Evolutionary conservation across 495 filamentous ascomycete genomes (phyloP), one percentile per base, ranked within the genome.

Genomic region (Cercophora newfieldiana): DNA sequence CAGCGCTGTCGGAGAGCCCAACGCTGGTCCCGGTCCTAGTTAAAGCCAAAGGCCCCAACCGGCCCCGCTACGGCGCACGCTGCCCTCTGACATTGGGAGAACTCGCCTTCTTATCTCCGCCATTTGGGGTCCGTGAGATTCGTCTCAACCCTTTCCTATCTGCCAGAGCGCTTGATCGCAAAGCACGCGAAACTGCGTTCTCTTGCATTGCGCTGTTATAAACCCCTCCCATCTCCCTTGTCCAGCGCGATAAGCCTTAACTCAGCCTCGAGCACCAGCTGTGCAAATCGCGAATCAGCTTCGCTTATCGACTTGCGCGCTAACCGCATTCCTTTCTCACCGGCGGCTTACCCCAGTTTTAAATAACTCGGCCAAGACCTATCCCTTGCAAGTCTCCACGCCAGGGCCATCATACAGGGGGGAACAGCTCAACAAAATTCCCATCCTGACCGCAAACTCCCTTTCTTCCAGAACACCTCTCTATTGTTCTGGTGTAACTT

Each of bases 1-100:
- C 31, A 25, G n/a, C 47, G 49, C 48, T 33, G 33, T 31, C 61
- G 61, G 48, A 63, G 61, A 53, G 18, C 61, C 61, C 47, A 63
- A 53, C 26, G 61, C 61, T 54, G 48, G 61, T 16, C 14, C 61
- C 48, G 48, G 28, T 54, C 50, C 48, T 25, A 28, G 22, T 55
- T 51, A 63, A 63, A 54, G 61, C 48, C 29, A 53, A 44, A 44
- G 37, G 10, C 37, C 37, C 18, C 37, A 63, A 55, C 33, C 19
- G 61, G 47, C 26, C 28, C 61, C 22, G 28, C 18, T 31, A 16
- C 14, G 26, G 28, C 25, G 14, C 48, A 26, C 26, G 44, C n/a
- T 51, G 21, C 21, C 22, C 29, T 55, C 48, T 63, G 24, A 21
- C 47, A 54, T 33, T 3, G 22, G 18, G 14, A 54, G 19, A 24